phyloP scores from a whole-genome alignment of 176 grass and related monocot genomes.

The Zoysia pacifica region DNA sequence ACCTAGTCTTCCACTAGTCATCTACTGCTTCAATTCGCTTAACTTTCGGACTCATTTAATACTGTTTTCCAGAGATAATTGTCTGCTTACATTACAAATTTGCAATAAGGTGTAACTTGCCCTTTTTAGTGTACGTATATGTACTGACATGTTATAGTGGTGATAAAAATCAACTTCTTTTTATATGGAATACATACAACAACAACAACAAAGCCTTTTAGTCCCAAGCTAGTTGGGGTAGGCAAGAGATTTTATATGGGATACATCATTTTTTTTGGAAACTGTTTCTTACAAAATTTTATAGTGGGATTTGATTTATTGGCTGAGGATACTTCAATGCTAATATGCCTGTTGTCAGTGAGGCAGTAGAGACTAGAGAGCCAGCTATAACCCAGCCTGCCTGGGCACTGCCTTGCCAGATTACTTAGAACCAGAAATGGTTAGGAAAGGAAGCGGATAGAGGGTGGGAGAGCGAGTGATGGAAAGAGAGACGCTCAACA shows the following conservation, averaged over 20 bases:
- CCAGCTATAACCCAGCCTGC: not conserved
- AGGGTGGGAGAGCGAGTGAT: not conserved
- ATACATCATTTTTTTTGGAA: no score
- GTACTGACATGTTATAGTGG: not conserved
- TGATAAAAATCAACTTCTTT: not conserved
- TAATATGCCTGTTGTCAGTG: not conserved
- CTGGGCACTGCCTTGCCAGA: not conserved
- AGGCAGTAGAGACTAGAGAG: not conserved
- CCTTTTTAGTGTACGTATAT: not conserved
- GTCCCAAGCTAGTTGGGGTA: no score
- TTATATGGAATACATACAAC: not conserved
- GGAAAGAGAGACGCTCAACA: not conserved
- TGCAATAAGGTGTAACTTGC: not conserved
- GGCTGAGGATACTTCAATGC: not conserved
- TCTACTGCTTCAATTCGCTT: not conserved
- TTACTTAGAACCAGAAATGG: not conserved
- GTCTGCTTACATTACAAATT: not conserved
- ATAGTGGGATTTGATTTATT: not conserved
- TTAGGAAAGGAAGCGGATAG: not conserved
- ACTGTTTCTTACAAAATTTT: not conserved
- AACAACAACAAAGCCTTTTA: no score
- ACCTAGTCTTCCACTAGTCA: not conserved
- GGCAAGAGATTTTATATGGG: not conserved
- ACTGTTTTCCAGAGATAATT: not conserved
- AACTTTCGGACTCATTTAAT: conserved; percentile 1